Evolutionary conservation across 2,329 filamentous ascomycete genomes (phyloP), one percentile per base, ranked within the genome.

Genomic region (Cladosporium sp.): DNA sequence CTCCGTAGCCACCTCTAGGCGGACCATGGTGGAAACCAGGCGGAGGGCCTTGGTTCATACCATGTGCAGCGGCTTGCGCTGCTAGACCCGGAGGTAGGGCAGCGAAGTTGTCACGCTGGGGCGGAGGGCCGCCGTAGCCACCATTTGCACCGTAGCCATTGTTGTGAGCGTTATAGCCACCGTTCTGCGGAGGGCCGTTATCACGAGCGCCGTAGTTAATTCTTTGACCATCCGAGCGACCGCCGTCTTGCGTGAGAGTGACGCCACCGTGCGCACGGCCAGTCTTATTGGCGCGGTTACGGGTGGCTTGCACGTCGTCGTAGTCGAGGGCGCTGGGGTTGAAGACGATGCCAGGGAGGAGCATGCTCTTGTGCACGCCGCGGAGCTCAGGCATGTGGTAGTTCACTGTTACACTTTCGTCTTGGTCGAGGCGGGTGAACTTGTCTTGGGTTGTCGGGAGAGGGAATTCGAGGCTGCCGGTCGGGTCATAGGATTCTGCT

Each of bases 361-460:
- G 82, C 89, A 96, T 95, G 5, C 92, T 97, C 71, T 97, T 97
- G 75, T 99, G 94, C 4, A 84, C 78, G 65, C 90, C 83, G 9
- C 78, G 79, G 17, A 84, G 84, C 39, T 81, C 79, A 0, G 93
- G 92, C 75, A 97, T 88, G 44, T 91, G 85, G 70, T 95, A 99
- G 68, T 89, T 79, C 10, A 97, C 91, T 87, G 84, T 91, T 63
- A 97, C 83, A 28, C 91, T 94, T 58, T 88, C 85, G 73, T 99
- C 90, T 64, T 91, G 89, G 56, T 96, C 90, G 9, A 97, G 75
- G 65, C 87, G 80, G 1, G 65, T 65, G 60, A 66, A 71, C 2
- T 90, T 88, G 80, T 94, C 86, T 3, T 80, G 81, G 36, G 85
- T 84, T 39, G 84, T 81, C 58, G 88, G 82, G 25, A 96, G 79